Base-by-base conservation (phyloP, 2,329 filamentous ascomycete species). In the Exophiala sideris region DNA sequence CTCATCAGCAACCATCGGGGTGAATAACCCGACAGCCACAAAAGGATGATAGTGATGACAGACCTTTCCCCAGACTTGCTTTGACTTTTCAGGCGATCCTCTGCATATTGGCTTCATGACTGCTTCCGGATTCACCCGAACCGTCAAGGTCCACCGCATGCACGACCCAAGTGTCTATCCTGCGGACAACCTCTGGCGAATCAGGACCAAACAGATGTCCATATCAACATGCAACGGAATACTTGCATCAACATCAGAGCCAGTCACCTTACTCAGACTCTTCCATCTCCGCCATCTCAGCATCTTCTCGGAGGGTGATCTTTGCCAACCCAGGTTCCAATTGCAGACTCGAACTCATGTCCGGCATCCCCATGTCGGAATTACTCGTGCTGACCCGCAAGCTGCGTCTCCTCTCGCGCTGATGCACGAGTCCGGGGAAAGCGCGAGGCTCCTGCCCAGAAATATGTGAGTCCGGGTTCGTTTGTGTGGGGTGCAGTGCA, bases 361-460 rank as follows among this genome's bases (percentile, higher is more conserved):
- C 62, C 49, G 56, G 52, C n/a, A 36, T 40, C 29, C 56, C 51
- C 34, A 56, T 56, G 45, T 64, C 61, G 14, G 55, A 60, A 21
- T 56, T 57, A 18, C 58, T 61, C 18, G 59, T 56, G 32, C 60
- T 60, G 35, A 60, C 42, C n/a, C 60, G 50, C 48, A 59, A 35
- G 38, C 61, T 63, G 21, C 56, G 52, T 56, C 67, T 66, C 52
- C 67, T 66, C 47, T 63, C 64, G 35, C 68, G 67, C 48, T 70
- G 70, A 58, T 75, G 72, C 41, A 74, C 67, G 39, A 74, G 67
- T 12, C 73, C 73, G 1, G 72, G 73, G 54, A 75, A 74, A 14
- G 73, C 73, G 42, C 67, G 70, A 42, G 71, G 70, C 45, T 73
- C 71, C 14, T 56, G 52, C 20, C 54, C 62, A 16, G 60, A 64